Evolutionary conservation across 305 asterid genomes (phyloP).

Genomic region (Fraxinus velutina): DNA sequence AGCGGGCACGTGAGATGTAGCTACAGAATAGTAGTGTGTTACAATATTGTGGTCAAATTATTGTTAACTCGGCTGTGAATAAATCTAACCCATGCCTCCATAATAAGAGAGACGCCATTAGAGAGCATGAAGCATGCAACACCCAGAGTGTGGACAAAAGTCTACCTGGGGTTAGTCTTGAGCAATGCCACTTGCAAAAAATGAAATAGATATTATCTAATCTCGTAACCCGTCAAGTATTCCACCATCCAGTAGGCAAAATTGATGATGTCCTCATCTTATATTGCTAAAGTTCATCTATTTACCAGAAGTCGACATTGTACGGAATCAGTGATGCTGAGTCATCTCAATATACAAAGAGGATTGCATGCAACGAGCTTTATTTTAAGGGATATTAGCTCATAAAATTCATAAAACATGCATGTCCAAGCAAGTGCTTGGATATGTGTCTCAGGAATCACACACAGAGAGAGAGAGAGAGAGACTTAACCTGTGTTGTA

Average conservation of each 20-base stretch:
- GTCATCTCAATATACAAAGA: neutral
- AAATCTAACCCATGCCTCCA: neutral
- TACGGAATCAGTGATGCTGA: neutral
- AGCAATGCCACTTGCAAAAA: neutral
- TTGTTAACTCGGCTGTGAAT: neutral
- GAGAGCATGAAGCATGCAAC: neutral
- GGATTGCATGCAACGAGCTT: neutral
- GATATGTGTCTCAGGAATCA: neutral
- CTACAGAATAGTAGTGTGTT: neutral
- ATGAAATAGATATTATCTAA: neutral
- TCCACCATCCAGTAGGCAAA: neutral
- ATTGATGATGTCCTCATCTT: neutral
- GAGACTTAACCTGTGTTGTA: constrained; percentile 79
- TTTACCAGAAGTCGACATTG: neutral
- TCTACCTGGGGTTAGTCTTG: neutral
- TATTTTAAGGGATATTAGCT: neutral
- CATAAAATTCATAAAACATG: neutral
- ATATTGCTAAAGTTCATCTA: neutral
- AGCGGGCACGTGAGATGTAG: neutral
- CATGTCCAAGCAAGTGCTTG: neutral
- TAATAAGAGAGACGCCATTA: neutral
- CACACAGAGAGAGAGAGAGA: constrained; percentile 26
- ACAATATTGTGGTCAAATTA: neutral
- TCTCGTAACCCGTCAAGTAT: neutral
- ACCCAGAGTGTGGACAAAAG: neutral